A percentile compares a stretch with the other conserved stretches of the same genome.
Conservation (phyloP, 2,329 filamentous ascomycete genomes). For the Sporothrix inflata region DNA sequence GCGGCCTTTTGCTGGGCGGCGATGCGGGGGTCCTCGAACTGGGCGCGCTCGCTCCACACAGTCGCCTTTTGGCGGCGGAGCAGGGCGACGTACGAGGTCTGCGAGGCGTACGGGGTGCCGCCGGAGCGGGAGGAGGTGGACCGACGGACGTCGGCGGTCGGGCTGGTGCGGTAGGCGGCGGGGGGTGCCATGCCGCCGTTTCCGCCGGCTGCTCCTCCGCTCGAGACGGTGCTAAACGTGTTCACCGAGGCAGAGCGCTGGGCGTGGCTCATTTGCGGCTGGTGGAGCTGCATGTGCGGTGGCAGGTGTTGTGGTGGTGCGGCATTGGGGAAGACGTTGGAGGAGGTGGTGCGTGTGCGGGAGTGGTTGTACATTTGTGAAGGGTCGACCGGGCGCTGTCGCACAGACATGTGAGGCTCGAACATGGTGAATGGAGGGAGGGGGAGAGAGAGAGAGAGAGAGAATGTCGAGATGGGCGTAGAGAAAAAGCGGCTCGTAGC, state of each 20-base stretch:
- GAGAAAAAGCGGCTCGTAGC: not conserved
- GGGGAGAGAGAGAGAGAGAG: constrained; percentile 2
- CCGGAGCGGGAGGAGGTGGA: constrained; percentile 81
- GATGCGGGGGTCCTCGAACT: constrained; percentile 86
- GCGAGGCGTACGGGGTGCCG: constrained; percentile 40
- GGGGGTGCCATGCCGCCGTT: constrained; percentile 50
- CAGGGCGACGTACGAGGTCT: constrained; percentile 89
- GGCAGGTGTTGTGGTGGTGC: constrained; percentile 39
- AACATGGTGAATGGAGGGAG: constrained; percentile 36
- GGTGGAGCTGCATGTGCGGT: constrained; percentile 40
- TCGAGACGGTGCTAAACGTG: constrained; percentile 69
- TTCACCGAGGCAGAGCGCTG: constrained; percentile 68
- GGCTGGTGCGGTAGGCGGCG: constrained; percentile 60
- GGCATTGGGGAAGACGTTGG: constrained; percentile 52
- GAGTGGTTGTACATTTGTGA: constrained; percentile 55
- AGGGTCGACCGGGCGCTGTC: constrained; percentile 38
- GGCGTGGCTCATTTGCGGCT: constrained; percentile 46
- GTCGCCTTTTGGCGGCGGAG: constrained; percentile 96
- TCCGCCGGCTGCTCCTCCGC: constrained; percentile 40
- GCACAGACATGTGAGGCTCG: constrained; percentile 40
- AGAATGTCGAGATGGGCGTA: not conserved
- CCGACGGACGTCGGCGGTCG: constrained; percentile 65
- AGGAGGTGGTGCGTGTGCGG: constrained; percentile 60
- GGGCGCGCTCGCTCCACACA: constrained; percentile 95
- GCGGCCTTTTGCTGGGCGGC: constrained; percentile 82